Conservation (phyloP, 1,139 yeast species). For the Protomyces lactucae-debilis region DNA sequence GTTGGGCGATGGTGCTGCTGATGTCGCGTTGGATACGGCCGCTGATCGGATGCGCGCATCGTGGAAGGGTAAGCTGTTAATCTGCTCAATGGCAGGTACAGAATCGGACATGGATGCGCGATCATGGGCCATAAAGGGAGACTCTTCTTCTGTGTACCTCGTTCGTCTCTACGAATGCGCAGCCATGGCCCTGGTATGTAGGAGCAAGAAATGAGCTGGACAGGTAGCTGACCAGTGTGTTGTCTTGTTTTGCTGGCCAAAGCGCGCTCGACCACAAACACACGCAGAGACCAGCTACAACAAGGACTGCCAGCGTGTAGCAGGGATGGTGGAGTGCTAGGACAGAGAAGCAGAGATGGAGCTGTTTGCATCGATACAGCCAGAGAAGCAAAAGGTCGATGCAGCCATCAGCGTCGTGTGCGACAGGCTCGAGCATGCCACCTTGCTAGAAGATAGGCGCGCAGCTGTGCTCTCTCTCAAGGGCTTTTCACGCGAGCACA, state of each 20-base stretch:
- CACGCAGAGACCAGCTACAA: too few relatives aligned
- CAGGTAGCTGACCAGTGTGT: too few relatives aligned
- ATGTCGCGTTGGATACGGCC: not conserved
- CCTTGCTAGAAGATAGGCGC: constrained; percentile 74
- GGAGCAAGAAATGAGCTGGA: too few relatives aligned
- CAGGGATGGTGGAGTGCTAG: not conserved
- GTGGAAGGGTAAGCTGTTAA: constrained; percentile 8
- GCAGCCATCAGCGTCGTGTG: constrained; percentile 87
- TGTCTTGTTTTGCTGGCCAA: too few relatives aligned
- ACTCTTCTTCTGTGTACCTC: too few relatives aligned
- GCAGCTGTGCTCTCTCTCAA: constrained; percentile 89
- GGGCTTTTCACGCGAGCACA: constrained; percentile 79
- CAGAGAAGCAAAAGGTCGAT: constrained; percentile 51
- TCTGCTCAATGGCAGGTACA: not conserved
- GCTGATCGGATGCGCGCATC: not conserved
- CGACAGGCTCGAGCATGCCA: constrained; percentile 80
- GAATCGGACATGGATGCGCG: not conserved
- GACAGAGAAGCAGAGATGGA: not conserved
- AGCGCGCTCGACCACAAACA: too few relatives aligned
- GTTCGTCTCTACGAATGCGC: too few relatives aligned
- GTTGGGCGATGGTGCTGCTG: not conserved
- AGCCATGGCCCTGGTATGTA: too few relatives aligned
- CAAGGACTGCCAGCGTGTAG: too few relatives aligned
- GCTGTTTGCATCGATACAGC: constrained; percentile 12
- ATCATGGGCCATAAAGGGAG: too few relatives aligned